Percentiles rank a stretch among this genome's conserved stretches.
These are phyloP conservation scores for Pyrus pyrifolia DNA, from an alignment of 306 rosid genomes.

Conservation along the genomic window DNA sequence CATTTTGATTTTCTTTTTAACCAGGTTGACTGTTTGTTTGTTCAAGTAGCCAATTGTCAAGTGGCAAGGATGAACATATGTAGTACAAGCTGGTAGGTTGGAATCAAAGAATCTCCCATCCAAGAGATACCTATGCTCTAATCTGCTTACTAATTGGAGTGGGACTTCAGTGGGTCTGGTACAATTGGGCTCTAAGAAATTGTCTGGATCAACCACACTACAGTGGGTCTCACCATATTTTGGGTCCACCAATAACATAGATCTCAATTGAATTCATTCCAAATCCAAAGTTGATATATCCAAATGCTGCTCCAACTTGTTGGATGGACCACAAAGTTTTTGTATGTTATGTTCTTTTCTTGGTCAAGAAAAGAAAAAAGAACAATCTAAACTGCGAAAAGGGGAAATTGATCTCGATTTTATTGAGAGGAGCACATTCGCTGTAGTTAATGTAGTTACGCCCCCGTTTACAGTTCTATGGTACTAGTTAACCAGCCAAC, in stretches of 20 bases:
- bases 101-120: not conserved
- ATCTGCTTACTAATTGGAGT: not conserved
- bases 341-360: not conserved
- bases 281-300: not conserved
- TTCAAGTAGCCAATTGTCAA: not conserved
- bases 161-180: not conserved
- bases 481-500: not conserved
- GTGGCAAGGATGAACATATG: not conserved
- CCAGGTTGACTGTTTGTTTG: not conserved
- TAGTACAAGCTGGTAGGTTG: not conserved
- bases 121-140: not conserved
- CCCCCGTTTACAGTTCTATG: no score
- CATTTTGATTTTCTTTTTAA: no score
- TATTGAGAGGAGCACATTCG: not conserved
- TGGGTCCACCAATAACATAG: not conserved
- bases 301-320: not conserved
- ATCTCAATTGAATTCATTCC: not conserved
- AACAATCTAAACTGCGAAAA: no score
- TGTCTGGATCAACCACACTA: not conserved
- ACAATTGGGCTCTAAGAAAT: not conserved
- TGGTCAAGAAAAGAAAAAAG: not conserved
- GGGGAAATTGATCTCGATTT: no score
- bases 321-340: not conserved
- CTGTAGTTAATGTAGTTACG: not conserved
- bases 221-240: not conserved